Evolutionary conservation across 768 basidiomycete genomes (phyloP).

Genomic region (Amanita brunnescens): DNA sequence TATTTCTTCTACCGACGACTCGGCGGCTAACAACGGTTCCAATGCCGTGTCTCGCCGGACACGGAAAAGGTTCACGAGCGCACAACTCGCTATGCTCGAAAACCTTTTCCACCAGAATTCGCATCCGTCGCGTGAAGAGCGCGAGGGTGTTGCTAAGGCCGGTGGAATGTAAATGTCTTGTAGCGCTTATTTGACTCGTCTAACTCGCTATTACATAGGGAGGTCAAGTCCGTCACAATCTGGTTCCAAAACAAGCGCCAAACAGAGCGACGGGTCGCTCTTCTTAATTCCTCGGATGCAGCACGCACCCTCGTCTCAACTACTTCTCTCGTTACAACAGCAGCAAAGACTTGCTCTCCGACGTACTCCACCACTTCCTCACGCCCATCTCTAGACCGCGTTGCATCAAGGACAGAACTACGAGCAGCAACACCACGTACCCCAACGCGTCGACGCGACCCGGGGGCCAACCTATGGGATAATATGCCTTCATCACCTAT

Average conservation of each 20-base stretch:
- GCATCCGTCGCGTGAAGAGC: conserved; percentile 68
- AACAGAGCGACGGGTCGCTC: conserved; percentile 49
- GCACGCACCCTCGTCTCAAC: conserved; percentile 17
- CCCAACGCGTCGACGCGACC: conserved; percentile 28
- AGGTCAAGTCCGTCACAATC: conserved; percentile 63
- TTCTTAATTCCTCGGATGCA: conserved; percentile 29
- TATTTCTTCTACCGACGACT: conserved; percentile 41
- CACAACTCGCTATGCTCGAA: conserved; percentile 65
- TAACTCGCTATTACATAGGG: conserved; percentile 29
- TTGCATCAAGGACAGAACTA: conserved; percentile 49
- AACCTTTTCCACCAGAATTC: conserved; percentile 64
- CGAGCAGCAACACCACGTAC: conserved; percentile 31
- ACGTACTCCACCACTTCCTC: conserved; percentile 19
- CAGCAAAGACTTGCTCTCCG: conserved; percentile 17
- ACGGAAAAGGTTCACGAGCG: conserved; percentile 60
- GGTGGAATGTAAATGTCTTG: conserved; percentile 52
- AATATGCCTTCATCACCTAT: conserved; percentile 60
- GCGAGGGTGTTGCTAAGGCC: conserved; percentile 51
- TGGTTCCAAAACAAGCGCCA: conserved; percentile 84
- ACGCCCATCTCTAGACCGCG: conserved; percentile 47
- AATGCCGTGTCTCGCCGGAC: conserved; percentile 43
- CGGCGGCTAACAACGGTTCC: conserved; percentile 22
- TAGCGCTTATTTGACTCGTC: not conserved
- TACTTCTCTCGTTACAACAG: conserved; percentile 17
- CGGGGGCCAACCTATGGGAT: conserved; percentile 37